Evolutionary conservation across 768 basidiomycete species (phyloP).

Genomic region (Podaxis sp.): DNA sequence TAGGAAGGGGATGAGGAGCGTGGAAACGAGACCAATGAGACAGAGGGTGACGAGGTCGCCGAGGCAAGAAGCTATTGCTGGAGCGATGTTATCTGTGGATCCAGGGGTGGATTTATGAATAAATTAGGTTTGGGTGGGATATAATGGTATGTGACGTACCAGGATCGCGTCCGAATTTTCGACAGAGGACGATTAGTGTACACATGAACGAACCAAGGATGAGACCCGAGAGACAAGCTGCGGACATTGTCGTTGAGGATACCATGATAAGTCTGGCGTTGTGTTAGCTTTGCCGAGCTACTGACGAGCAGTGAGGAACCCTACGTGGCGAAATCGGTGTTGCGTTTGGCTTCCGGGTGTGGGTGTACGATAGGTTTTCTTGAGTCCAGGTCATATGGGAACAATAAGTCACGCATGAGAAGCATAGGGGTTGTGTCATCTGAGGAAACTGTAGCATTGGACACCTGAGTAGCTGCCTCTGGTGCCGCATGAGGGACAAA

Average conservation of each 20-base stretch:
- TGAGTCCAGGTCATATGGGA: constrained; percentile 16
- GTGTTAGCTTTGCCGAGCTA: background rate
- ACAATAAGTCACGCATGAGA: constrained; percentile 15
- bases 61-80: constrained; percentile 87
- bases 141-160: constrained; percentile 39
- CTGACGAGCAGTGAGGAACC: constrained; percentile 12
- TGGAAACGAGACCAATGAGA: constrained; percentile 73
- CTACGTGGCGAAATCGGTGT: constrained; percentile 33
- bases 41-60: constrained; percentile 90
- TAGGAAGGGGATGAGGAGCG: constrained; percentile 62
- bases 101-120: background rate
- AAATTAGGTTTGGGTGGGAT: background rate
- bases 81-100: constrained; percentile 86
- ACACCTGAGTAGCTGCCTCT: constrained; percentile 5
- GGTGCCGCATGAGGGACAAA: constrained; percentile 40
- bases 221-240: constrained; percentile 72
- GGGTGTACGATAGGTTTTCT: constrained; percentile 23
- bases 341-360: constrained; percentile 18
- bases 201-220: constrained; percentile 94
- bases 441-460: constrained; percentile 8
- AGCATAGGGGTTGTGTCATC: constrained; percentile 15
- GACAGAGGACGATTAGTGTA: constrained; percentile 70
- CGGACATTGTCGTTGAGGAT: constrained; percentile 72
- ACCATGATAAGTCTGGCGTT: constrained; percentile 66
- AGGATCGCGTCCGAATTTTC: constrained; percentile 75